Conservation (phyloP, 2,329 filamentous ascomycete species). For the Aspergillus udagawae region DNA sequence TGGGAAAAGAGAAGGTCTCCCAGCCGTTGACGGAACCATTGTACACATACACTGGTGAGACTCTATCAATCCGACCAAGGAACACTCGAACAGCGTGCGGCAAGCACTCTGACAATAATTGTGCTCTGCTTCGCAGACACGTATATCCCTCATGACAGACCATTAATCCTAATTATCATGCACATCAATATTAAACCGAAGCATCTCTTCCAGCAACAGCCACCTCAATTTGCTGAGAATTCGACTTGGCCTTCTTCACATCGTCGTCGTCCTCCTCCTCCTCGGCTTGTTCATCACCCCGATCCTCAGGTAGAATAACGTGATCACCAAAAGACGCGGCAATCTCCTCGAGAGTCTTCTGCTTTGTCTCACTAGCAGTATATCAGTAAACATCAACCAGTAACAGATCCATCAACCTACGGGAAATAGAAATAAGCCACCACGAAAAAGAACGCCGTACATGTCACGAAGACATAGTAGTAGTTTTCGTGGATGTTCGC, state of each 20-base stretch:
- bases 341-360: constrained; percentile 48
- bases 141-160: neutral
- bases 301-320: constrained; percentile 33
- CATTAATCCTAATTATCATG: neutral
- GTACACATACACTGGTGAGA: too few species aligned
- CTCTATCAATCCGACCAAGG: too few species aligned
- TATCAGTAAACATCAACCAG: constrained; percentile 1
- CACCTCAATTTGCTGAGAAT: constrained; percentile 13
- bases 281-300: constrained; percentile 8
- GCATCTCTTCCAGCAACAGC: neutral
- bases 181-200: neutral
- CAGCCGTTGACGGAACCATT: too few species aligned
- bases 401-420: constrained; percentile 23
- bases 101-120: too few species aligned
- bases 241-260: constrained; percentile 16
- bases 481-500: constrained; percentile 57
- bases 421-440: constrained; percentile 55
- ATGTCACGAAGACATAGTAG: constrained; percentile 57
- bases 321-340: constrained; percentile 48
- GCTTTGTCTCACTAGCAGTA: constrained; percentile 42
- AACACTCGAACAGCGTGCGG: too few species aligned
- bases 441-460: constrained; percentile 49
- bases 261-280: constrained; percentile 16
- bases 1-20: too few species aligned
- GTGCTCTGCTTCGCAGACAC: too few species aligned